These are phyloP conservation scores for Tetrapisispora taiwanensis DNA, from an alignment of 805 yeast genomes.

Conservation along the genomic window DNA sequence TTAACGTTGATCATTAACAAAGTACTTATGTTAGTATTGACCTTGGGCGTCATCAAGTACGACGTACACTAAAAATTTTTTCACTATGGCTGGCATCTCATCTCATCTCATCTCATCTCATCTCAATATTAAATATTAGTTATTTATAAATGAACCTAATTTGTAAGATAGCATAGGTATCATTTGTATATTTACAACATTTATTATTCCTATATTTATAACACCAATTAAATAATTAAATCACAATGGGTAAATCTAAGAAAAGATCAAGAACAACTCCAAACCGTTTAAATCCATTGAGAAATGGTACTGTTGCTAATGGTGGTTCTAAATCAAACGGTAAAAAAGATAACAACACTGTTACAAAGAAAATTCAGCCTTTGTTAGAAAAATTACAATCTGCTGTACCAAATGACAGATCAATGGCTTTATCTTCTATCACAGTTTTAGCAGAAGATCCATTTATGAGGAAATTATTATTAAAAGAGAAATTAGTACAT, in stretches of 20 bases:
- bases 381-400: slow-evolving; percentile 56
- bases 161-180: too few relatives aligned
- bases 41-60: too few relatives aligned
- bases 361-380: slow-evolving; percentile 54
- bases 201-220: too few relatives aligned
- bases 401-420: slow-evolving; percentile 56
- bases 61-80: slow-evolving; percentile 3
- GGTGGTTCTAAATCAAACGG: slow-evolving; percentile 23
- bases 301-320: slow-evolving; percentile 13
- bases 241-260: slow-evolving; percentile 63
- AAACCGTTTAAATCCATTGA: slow-evolving; percentile 30
- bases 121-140: too few relatives aligned
- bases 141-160: too few relatives aligned
- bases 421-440: slow-evolving; percentile 68
- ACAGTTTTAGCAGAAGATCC: slow-evolving; percentile 62
- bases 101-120: slow-evolving; percentile 11
- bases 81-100: slow-evolving; percentile 8
- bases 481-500: slow-evolving; percentile 64
- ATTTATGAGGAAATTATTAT: slow-evolving; percentile 46
- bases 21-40: too few relatives aligned
- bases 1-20: too few relatives aligned
- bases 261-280: slow-evolving; percentile 47
- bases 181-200: too few relatives aligned
- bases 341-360: slow-evolving; percentile 37
- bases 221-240: not conserved